Conservation (phyloP, 371 early-diverging fungal genomes). For the Mucor ambiguus region DNA sequence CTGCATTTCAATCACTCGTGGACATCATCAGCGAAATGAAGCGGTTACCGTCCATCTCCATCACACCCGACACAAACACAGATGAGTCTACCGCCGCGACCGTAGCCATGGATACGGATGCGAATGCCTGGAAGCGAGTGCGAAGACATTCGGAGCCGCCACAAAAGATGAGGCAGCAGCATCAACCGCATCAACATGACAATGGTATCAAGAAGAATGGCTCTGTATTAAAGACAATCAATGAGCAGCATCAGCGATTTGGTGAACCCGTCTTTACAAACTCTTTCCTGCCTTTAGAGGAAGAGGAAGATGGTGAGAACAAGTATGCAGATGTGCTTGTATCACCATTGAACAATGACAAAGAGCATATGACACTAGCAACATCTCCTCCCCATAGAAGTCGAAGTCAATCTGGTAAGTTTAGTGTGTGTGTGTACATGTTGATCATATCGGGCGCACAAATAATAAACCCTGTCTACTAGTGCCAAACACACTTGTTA, state of each 20-base stretch:
- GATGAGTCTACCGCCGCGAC: not conserved
- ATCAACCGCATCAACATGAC: constrained; percentile 1
- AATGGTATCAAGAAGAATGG: not conserved
- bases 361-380: not conserved
- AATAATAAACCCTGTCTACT: not conserved
- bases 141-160: constrained; percentile 40
- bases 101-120: not conserved
- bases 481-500: constrained; percentile 14
- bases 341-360: constrained; percentile 6
- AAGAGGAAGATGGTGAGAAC: constrained; percentile 8
- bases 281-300: constrained; percentile 15
- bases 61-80: not conserved
- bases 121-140: constrained; percentile 7
- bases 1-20: constrained; percentile 43
- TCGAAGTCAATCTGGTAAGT: constrained; percentile 31
- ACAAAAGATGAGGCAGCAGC: constrained; percentile 7
- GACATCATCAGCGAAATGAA: constrained; percentile 46
- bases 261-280: constrained; percentile 13
- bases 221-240: not conserved
- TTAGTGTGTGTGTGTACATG: no score
- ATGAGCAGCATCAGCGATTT: not conserved
- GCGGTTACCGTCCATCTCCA: constrained; percentile 26
- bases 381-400: constrained; percentile 1
- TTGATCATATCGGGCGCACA: not conserved
- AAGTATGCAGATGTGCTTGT: not conserved